Percentiles rank a stretch among this genome's conserved stretches.
Conservation (phyloP, 2,329 filamentous ascomycete genomes). For the Calonectria naviculata region DNA sequence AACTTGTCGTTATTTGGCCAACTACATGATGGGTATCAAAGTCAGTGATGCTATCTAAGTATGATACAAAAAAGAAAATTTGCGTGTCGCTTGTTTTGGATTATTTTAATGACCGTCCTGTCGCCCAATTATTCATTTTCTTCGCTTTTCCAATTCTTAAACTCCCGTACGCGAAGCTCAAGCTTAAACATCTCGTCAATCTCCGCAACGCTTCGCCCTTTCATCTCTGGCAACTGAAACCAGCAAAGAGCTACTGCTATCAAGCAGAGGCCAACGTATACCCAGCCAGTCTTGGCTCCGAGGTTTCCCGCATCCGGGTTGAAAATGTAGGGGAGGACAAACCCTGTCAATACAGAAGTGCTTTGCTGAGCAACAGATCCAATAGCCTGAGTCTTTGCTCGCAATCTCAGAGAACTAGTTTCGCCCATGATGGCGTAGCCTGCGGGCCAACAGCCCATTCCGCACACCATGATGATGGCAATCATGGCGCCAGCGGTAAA, state of each 20-base stretch:
- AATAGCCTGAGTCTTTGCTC: conserved; percentile 47
- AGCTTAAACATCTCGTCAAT: conserved; percentile 38
- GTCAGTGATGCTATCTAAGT: not conserved
- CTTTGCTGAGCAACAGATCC: conserved; percentile 53
- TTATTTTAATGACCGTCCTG: not conserved
- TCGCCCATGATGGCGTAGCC: conserved; percentile 52
- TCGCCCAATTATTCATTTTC: not conserved
- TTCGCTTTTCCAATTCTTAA: conserved; percentile 7
- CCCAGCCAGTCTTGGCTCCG: conserved; percentile 52
- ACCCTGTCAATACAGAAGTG: conserved; percentile 42
- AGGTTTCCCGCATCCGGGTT: conserved; percentile 47
- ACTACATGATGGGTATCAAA: not conserved
- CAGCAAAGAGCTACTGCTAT: conserved; percentile 22
- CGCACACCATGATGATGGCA: conserved; percentile 51
- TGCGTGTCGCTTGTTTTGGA: not conserved
- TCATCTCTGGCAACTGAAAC: conserved; percentile 42
- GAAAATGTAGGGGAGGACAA: conserved; percentile 43
- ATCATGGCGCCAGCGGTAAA: conserved; percentile 47
- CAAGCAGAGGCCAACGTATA: conserved; percentile 48
- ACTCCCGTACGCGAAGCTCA: conserved; percentile 23
- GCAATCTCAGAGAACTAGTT: conserved; percentile 34
- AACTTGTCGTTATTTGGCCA: not conserved
- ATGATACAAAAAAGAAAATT: not conserved
- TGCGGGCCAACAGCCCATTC: conserved; percentile 54
- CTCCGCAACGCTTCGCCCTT: conserved; percentile 33